Evolutionary conservation across 495 filamentous ascomycete genomes (phyloP).

Genomic region (Aspergillus leporis): DNA sequence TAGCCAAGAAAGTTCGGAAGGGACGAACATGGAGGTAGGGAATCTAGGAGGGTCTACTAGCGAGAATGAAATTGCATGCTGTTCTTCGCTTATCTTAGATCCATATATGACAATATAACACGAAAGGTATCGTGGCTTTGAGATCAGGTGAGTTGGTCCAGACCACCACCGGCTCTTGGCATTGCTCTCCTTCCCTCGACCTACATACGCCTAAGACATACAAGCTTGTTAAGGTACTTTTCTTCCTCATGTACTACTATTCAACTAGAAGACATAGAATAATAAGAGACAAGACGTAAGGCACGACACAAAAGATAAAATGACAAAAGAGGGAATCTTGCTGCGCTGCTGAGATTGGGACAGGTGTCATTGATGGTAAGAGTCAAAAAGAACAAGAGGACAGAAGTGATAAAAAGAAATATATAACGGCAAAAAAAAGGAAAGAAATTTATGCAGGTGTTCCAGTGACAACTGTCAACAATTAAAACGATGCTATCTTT

Average conservation of each 20-base stretch:
- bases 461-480: conserved; percentile 34
- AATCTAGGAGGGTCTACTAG: too few relatives aligned
- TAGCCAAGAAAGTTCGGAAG: too few relatives aligned
- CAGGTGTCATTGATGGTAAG: conserved; percentile 36
- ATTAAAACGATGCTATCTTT: conserved; percentile 45
- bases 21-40: too few relatives aligned
- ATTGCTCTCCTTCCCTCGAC: conserved; percentile 10
- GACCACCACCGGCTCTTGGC: not conserved
- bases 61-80: too few relatives aligned
- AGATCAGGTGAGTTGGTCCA: not conserved
- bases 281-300: conserved; percentile 31
- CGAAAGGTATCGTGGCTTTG: not conserved
- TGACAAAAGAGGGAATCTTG: conserved; percentile 45
- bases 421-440: not conserved
- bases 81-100: too few relatives aligned
- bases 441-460: conserved; percentile 25
- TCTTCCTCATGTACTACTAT: conserved; percentile 42
- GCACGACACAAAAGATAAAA: conserved; percentile 34
- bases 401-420: conserved; percentile 28
- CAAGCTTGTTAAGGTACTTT: conserved; percentile 34
- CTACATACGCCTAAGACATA: not conserved
- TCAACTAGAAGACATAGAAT: conserved; percentile 35
- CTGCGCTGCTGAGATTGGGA: conserved; percentile 47
- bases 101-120: too few relatives aligned
- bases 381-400: conserved; percentile 28